Evolutionary conservation across 441 rosid genomes (phyloP).

Genomic region (Biscutella laevigata): DNA sequence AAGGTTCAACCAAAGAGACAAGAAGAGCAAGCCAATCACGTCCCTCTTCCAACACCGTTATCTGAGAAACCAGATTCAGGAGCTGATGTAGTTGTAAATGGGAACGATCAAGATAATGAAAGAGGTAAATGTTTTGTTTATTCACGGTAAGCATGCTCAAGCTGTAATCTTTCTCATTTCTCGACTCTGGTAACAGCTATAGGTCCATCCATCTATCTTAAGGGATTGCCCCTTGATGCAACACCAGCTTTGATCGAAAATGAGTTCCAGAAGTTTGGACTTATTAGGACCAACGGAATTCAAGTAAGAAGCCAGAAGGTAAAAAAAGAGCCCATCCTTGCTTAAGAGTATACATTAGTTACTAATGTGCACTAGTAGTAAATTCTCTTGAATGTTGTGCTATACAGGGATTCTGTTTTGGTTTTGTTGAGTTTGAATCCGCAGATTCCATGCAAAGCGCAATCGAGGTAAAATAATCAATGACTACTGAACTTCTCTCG

Average conservation of each 20-base stretch:
- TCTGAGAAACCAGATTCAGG: constrained; percentile 33
- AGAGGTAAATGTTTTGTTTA: constrained; percentile 25
- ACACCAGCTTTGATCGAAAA: constrained; percentile 58
- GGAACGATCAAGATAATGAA: constrained; percentile 53
- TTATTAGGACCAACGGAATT: constrained; percentile 63
- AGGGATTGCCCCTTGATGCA: constrained; percentile 67
- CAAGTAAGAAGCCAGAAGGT: constrained; percentile 86
- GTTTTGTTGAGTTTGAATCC: constrained; percentile 87
- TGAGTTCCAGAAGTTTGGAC: constrained; percentile 84
- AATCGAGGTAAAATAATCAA: constrained; percentile 72
- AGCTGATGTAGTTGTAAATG: constrained; percentile 47
- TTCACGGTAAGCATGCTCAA: neutral
- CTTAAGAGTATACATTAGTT: neutral
- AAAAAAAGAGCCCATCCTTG: neutral
- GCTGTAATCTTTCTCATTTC: neutral
- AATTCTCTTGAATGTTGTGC: constrained; percentile 14
- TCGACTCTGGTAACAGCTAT: constrained; percentile 33
- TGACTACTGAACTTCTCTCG: too few species aligned
- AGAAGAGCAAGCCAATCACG: constrained; percentile 39
- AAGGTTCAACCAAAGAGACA: constrained; percentile 50
- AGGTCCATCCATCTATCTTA: constrained; percentile 82
- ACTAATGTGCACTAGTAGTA: neutral
- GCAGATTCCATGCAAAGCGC: constrained; percentile 78
- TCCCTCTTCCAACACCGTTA: constrained; percentile 35
- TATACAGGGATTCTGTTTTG: constrained; percentile 79